phyloP scores from a whole-genome alignment of 331 rosid genomes.

The Malus hybrid region DNA sequence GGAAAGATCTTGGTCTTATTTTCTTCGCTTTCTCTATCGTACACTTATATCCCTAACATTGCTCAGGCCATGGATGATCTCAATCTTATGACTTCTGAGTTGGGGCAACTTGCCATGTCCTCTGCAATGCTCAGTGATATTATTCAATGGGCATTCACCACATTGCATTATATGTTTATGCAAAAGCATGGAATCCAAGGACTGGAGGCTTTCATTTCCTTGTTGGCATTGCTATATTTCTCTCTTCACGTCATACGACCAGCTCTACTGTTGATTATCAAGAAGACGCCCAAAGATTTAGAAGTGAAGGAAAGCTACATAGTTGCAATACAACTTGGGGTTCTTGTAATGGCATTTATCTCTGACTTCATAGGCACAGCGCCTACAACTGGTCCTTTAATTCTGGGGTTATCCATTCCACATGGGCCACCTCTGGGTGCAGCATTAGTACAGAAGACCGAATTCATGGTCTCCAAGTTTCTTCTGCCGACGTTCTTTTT shows the following conservation, averaged over 20 bases:
- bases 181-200: accelerated
- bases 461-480: slow-evolving; percentile 45
- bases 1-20: not conserved
- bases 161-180: accelerated
- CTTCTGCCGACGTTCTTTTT: slow-evolving; percentile 42
- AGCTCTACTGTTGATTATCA: slow-evolving; percentile 1
- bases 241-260: slow-evolving; percentile 14
- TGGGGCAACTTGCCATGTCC: slow-evolving; percentile 49
- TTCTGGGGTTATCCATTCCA: slow-evolving; percentile 61
- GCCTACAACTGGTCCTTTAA: slow-evolving; percentile 34
- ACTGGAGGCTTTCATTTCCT: not conserved
- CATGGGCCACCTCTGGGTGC: slow-evolving; percentile 74
- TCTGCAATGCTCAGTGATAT: slow-evolving; percentile 22
- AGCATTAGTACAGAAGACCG: slow-evolving; percentile 49
- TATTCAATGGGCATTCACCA: not conserved
- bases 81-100: slow-evolving; percentile 39
- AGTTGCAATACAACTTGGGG: slow-evolving; percentile 21
- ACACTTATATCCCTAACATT: slow-evolving; percentile 25
- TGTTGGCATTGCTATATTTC: not conserved
- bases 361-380: slow-evolving; percentile 48
- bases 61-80: slow-evolving; percentile 28
- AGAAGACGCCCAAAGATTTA: slow-evolving; percentile 36
- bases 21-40: not conserved
- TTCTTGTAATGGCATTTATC: slow-evolving; percentile 38
- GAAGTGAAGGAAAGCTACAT: slow-evolving; percentile 47